Base-by-base conservation (phyloP, 768 basidiomycete species). In the Tephrocybe sp. region DNA sequence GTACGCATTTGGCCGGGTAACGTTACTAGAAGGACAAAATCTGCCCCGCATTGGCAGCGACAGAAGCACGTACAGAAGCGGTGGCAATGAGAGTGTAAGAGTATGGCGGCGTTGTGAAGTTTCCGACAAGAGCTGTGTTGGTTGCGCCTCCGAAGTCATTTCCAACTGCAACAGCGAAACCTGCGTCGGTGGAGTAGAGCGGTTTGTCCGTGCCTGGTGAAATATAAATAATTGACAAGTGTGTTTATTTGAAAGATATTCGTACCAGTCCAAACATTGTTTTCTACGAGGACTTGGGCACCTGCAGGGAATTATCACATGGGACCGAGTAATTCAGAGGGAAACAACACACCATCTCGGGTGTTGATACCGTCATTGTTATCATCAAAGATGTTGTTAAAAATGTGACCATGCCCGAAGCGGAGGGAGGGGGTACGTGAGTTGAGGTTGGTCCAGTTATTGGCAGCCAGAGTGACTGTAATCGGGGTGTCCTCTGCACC, bases 391-490 rank as follows among this genome's bases (percentile, higher is more conserved):
- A 71, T 60, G 51, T 74, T 75, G 64, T 75, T 76, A 64, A 67
- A 76, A 52, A 76, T 68, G 64, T 75, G 74, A 25, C 72, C 74
- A 49, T 69, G 68, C 35, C 74, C 74, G 58, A 74, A 75, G 34
- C 74, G 69, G 69, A 75, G 70, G 11, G 73, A 74, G 22, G 73
- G 74, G 4, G 74, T 74, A 42, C 74, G 72, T 21, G 72, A 73
- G 59, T 73, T 73, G 58, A 74, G 61, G 62, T 71, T 68, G 60
- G 36, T 49, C 64, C 65, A 76, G 60, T 68, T 69, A 69, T 78
- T 78, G 59, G 59, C 57, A 51, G 73, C 75, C 49, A 66, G 63
- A 44, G 73, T 75, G 53, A 75, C 74, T 19, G 72, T 72, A 47
- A 74, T 74, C 32, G 62, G 49, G n/a, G 60, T 65, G 56, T 72